These are phyloP conservation scores for Oryza meridionalis DNA, from an alignment of 176 grass and related monocot species.

Conservation along the genomic window DNA sequence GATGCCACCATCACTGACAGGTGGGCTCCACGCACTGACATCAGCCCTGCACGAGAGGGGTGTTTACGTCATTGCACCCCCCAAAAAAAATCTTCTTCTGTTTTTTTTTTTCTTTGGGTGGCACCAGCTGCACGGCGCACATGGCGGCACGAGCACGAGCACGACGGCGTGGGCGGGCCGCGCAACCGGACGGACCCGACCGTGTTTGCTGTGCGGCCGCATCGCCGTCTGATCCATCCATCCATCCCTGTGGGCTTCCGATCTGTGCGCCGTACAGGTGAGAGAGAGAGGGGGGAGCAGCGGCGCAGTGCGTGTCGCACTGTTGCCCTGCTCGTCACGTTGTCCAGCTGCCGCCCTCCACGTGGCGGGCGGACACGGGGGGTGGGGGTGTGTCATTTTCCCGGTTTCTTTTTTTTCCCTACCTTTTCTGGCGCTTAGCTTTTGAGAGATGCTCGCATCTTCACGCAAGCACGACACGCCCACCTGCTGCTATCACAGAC, in stretches of 20 bases:
- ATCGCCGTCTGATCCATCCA: not conserved
- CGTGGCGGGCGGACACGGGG: not conserved
- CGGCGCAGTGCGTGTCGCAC: not conserved
- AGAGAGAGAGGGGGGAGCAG: no score
- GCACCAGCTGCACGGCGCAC: constrained; percentile 12
- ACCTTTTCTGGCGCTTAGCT: not conserved
- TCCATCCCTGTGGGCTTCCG: no score
- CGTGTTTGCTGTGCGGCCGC: constrained; percentile 25
- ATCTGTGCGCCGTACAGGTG: not conserved
- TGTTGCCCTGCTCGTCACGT: constrained; percentile 23
- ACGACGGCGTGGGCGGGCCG: not conserved
- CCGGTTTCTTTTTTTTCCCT: not conserved
- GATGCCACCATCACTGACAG: not conserved
- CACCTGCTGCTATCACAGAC: not conserved
- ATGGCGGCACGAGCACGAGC: not conserved
- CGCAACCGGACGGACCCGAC: not conserved
- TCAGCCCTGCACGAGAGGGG: not conserved
- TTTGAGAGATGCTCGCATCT: not conserved
- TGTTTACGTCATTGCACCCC: not conserved
- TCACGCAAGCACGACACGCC: constrained; percentile 9
- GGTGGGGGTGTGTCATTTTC: constrained; percentile 33
- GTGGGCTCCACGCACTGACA: not conserved
- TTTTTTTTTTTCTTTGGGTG: not conserved
- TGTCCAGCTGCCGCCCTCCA: not conserved
- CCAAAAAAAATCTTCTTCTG: not conserved